phyloP scores from a whole-genome alignment of 805 yeast genomes.

The Blastobotrys muscicola region DNA sequence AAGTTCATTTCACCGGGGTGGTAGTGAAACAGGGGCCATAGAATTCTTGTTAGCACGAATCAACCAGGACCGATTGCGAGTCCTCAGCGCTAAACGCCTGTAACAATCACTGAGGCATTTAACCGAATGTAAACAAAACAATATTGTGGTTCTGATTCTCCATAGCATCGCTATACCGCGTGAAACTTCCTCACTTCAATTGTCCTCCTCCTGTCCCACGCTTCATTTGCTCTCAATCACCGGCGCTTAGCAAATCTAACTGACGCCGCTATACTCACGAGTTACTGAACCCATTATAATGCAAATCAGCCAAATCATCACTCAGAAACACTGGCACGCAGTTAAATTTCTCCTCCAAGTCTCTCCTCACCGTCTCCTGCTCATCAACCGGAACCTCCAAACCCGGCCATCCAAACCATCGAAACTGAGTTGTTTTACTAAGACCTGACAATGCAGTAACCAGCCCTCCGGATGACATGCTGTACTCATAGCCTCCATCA shows the following conservation, averaged over 20 bases:
- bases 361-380: constrained; percentile 55
- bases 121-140: too few relatives aligned
- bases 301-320: constrained; percentile 89
- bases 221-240: too few relatives aligned
- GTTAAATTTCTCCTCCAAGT: constrained; percentile 65
- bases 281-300: constrained; percentile 92
- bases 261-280: constrained; percentile 29
- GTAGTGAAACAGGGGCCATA: constrained; percentile 98
- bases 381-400: constrained; percentile 75
- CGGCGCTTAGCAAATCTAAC: too few relatives aligned
- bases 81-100: too few relatives aligned
- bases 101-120: too few relatives aligned
- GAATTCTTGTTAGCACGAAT: constrained; percentile 31
- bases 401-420: constrained; percentile 99
- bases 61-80: too few relatives aligned
- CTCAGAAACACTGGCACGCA: constrained; percentile 84
- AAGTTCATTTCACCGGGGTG: constrained; percentile 99
- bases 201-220: too few relatives aligned
- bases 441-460: constrained; percentile 93
- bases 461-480: constrained; percentile 95
- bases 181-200: too few relatives aligned
- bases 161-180: too few relatives aligned
- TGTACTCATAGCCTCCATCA: constrained; percentile 62
- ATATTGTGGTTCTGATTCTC: too few relatives aligned
- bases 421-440: constrained; percentile 71